Percentiles rank a stretch among this genome's conserved stretches.
Conservation (phyloP, 768 basidiomycete genomes). For the Lepiota subincarnata region DNA sequence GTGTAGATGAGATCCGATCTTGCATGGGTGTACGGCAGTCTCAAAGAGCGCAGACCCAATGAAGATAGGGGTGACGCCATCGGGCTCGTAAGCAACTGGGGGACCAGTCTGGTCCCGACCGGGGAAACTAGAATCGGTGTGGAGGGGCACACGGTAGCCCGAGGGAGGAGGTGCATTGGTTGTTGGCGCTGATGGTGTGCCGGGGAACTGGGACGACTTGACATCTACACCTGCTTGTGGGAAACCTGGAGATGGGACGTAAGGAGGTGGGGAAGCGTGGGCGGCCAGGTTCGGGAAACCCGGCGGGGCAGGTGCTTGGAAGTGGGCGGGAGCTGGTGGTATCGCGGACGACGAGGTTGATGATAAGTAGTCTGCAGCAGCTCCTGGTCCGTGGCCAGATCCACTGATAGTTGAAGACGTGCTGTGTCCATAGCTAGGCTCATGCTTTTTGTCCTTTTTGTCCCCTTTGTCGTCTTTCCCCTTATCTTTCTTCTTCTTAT, state of each 20-base stretch:
- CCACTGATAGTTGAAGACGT: not conserved
- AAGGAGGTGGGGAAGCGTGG: constrained; percentile 15
- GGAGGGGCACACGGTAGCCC: constrained; percentile 61
- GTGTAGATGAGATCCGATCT: constrained; percentile 62
- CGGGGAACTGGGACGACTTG: constrained; percentile 1
- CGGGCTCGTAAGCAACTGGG: constrained; percentile 53
- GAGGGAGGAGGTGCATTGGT: constrained; percentile 45
- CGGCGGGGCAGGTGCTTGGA: constrained; percentile 11
- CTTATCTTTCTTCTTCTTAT: constrained; percentile 18
- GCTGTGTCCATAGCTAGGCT: not conserved
- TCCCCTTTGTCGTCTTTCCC: constrained; percentile 20
- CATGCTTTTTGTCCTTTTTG: constrained; percentile 16
- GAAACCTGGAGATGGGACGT: constrained; percentile 12
- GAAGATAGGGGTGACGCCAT: constrained; percentile 57
- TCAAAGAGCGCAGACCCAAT: constrained; percentile 70
- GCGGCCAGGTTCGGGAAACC: constrained; percentile 8
- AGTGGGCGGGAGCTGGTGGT: not conserved
- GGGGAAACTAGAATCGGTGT: constrained; percentile 42
- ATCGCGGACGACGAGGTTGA: not conserved
- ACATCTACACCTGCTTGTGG: not conserved
- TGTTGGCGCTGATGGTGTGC: not conserved
- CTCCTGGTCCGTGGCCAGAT: not conserved
- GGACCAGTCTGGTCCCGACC: constrained; percentile 34
- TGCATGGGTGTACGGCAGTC: constrained; percentile 77
- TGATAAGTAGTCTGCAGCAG: constrained; percentile 1